Conservation (phyloP, 2,329 filamentous ascomycete genomes). For the Geosmithia putterillii region DNA sequence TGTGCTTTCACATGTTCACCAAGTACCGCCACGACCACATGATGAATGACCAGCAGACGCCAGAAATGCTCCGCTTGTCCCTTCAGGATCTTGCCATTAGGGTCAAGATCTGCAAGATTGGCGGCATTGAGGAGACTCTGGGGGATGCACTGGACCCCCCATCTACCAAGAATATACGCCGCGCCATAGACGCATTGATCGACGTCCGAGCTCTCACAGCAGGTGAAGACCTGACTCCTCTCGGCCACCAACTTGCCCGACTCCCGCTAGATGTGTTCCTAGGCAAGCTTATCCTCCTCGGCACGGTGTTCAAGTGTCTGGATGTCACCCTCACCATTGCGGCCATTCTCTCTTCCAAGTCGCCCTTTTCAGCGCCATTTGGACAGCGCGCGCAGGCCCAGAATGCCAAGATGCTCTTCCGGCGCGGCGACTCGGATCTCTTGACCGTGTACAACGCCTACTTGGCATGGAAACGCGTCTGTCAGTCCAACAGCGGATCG, state of each 20-base stretch:
- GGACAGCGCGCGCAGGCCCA: conserved; percentile 75
- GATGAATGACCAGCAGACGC: conserved; percentile 87
- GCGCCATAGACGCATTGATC: conserved; percentile 83
- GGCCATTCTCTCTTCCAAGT: conserved; percentile 88
- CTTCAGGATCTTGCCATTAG: conserved; percentile 90
- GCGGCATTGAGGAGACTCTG: conserved; percentile 82
- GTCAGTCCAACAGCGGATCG: conserved; percentile 41
- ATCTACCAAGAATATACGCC: conserved; percentile 80
- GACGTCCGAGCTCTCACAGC: conserved; percentile 83
- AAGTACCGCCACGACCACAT: conserved; percentile 73
- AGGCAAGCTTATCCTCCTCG: conserved; percentile 82
- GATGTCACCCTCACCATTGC: conserved; percentile 88
- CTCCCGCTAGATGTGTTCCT: conserved; percentile 89
- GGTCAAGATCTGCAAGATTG: conserved; percentile 94
- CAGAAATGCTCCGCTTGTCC: conserved; percentile 88
- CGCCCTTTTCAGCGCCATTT: conserved; percentile 80
- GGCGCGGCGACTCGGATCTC: conserved; percentile 79
- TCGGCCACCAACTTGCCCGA: conserved; percentile 78
- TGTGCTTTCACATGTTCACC: conserved; percentile 95
- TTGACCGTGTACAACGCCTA: conserved; percentile 94
- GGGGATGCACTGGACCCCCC: conserved; percentile 82
- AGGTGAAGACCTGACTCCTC: conserved; percentile 70
- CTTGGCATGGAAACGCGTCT: conserved; percentile 73
- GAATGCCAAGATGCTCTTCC: conserved; percentile 65
- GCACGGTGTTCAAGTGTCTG: conserved; percentile 77